A percentile compares a stretch with the other conserved stretches of the same genome.
Evolutionary conservation across 2,329 filamentous ascomycete species (phyloP).

Genomic region (Fusarium vanettenii): DNA sequence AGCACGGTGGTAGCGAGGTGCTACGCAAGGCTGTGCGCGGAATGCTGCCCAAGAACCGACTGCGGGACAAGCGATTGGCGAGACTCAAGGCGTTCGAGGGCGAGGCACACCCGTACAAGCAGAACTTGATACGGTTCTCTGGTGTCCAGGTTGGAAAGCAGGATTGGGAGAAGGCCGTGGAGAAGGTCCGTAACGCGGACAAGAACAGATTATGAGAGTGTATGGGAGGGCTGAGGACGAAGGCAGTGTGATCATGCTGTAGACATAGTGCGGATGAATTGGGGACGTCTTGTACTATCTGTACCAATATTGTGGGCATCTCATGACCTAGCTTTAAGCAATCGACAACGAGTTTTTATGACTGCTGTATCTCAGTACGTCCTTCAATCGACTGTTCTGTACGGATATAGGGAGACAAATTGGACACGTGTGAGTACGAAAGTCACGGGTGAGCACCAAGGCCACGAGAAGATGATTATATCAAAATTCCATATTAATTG

Average conservation of each 20-base stretch:
- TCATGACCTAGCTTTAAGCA: slow-evolving; percentile 44
- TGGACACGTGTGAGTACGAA: neutral
- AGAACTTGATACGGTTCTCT: slow-evolving; percentile 82
- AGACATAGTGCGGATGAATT: slow-evolving; percentile 33
- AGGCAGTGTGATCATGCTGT: slow-evolving; percentile 15
- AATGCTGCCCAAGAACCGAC: slow-evolving; percentile 97
- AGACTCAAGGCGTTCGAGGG: slow-evolving; percentile 97
- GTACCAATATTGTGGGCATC: slow-evolving; percentile 47
- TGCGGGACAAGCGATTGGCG: slow-evolving; percentile 87
- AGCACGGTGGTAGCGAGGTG: slow-evolving; percentile 93
- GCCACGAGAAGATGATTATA: neutral
- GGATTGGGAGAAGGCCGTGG: slow-evolving; percentile 65
- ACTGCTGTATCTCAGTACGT: neutral
- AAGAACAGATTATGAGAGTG: slow-evolving; percentile 60
- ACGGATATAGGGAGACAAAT: neutral
- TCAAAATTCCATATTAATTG: slow-evolving; percentile 3
- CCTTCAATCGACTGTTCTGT: neutral
- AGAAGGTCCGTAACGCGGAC: slow-evolving; percentile 62
- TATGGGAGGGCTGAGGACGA: neutral
- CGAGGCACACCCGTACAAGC: slow-evolving; percentile 88
- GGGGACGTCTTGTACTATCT: slow-evolving; percentile 46
- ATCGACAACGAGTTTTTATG: slow-evolving; percentile 32
- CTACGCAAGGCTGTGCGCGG: slow-evolving; percentile 91
- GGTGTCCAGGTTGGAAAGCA: slow-evolving; percentile 66
- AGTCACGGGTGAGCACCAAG: neutral